phyloP scores from a whole-genome alignment of 495 filamentous ascomycete genomes.

The Neurospora intermedia region DNA sequence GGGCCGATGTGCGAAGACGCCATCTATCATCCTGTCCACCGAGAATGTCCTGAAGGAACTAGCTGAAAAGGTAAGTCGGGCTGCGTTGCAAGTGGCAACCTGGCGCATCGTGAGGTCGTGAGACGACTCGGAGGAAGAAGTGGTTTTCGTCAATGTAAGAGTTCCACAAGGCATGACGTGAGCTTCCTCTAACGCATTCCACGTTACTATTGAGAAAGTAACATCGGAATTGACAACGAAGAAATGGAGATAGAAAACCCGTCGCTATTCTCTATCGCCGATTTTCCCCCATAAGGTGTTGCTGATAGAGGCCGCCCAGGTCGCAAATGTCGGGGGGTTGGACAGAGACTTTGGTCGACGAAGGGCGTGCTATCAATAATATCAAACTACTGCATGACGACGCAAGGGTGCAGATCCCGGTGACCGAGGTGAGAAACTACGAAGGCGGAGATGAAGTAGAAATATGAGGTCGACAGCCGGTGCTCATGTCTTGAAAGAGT shows the following conservation, averaged over 20 bases:
- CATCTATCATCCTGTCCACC: neutral
- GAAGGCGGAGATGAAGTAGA: neutral
- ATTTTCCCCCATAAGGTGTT: neutral
- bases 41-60: neutral
- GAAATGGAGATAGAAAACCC: neutral
- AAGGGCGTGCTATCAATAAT: neutral
- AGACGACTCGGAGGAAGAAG: neutral
- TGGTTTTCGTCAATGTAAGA: neutral
- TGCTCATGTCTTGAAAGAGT: neutral
- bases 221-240: neutral
- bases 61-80: neutral
- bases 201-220: neutral
- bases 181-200: neutral
- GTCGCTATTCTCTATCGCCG: neutral
- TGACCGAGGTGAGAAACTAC: neutral
- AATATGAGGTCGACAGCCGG: neutral
- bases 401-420: neutral
- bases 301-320: neutral
- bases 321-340: neutral
- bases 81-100: neutral
- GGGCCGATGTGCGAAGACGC: neutral
- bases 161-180: neutral
- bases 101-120: neutral
- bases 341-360: neutral
- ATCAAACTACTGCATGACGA: neutral